Conservation (phyloP, 306 rosid species). For the Urtica urens region DNA sequence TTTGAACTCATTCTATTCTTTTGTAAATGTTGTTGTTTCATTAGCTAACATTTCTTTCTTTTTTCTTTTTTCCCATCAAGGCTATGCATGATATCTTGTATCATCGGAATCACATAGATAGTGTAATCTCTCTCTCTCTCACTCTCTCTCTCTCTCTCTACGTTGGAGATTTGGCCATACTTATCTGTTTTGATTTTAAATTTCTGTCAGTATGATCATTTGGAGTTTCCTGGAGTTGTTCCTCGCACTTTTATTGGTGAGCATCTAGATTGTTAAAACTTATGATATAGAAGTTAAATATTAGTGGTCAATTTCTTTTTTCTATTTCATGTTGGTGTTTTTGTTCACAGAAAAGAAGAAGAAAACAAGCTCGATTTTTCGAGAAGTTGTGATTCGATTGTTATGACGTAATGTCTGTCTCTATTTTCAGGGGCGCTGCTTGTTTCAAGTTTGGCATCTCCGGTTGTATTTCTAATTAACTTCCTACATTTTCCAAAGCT, state of each 20-base stretch:
- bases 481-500: constrained; percentile 68
- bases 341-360: background rate
- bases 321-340: background rate
- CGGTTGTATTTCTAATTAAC: constrained; percentile 36
- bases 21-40: no score
- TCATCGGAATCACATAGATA: constrained; percentile 46
- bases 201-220: constrained; percentile 66
- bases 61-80: constrained; percentile 17
- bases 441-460: constrained; percentile 56
- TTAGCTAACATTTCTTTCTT: constrained; percentile 8
- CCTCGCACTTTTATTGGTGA: constrained; percentile 83
- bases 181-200: constrained; percentile 3
- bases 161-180: constrained; percentile 6
- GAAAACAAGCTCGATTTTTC: background rate
- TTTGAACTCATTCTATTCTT: no score
- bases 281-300: no score
- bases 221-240: constrained; percentile 89
- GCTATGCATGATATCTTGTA: constrained; percentile 85
- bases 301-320: no score
- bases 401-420: constrained; percentile 3
- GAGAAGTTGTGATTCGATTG: background rate
- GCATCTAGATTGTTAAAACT: constrained; percentile 1
- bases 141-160: background rate
- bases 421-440: constrained; percentile 52
- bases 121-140: constrained; percentile 32